Conservation (phyloP, 345 rosid species). For the rapeseed (Brassica napus) region Da-Ae NC_063442.1:4068501-4069000, state of each 20-base stretch:
- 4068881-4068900: conserved; percentile 75
- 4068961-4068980: conserved; percentile 14
- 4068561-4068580: neutral
- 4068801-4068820: no score
- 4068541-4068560: conserved; percentile 15
- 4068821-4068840: conserved; percentile 54
- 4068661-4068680: conserved; percentile 82
- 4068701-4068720: conserved; percentile 61
- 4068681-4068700: conserved; percentile 77
- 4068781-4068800: no score
- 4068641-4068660: conserved; percentile 91
- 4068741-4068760: neutral
- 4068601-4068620: neutral
- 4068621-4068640: conserved; percentile 26
- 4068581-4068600: neutral
- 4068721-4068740: conserved; percentile 33
- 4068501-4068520: conserved; percentile 98
- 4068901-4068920: conserved; percentile 65
- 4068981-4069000: conserved; percentile 55
- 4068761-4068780: no score
- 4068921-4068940: conserved; percentile 20
- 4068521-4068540: conserved; percentile 44
- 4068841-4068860: conserved; percentile 73
- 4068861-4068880: conserved; percentile 66
- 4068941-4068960: conserved; percentile 10